Conservation (phyloP, 257 asterid species). For the Nicotiana sylvestris region DNA sequence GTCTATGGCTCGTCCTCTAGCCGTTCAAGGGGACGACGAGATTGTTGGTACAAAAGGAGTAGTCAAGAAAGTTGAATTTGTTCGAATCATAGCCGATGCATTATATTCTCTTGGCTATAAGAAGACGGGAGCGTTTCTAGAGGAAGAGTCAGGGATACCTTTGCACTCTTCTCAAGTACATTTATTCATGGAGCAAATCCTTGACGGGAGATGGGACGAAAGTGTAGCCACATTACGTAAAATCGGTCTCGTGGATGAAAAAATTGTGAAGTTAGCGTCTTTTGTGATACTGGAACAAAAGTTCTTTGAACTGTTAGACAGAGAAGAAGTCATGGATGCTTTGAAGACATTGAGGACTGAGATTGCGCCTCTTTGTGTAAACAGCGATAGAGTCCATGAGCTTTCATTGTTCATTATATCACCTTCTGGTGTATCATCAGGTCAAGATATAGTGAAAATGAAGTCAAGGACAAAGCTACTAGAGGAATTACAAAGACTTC, state of each 20-base stretch:
- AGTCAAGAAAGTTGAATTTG: slow-evolving; percentile 64
- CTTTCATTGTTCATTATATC: slow-evolving; percentile 56
- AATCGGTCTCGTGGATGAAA: slow-evolving; percentile 54
- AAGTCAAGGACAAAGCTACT: slow-evolving; percentile 52
- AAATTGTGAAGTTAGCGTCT: slow-evolving; percentile 50
- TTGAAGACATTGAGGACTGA: slow-evolving; percentile 69
- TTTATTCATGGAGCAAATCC: slow-evolving; percentile 62
- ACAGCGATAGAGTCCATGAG: slow-evolving; percentile 51
- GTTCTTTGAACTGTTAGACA: slow-evolving; percentile 58
- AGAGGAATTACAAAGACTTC: slow-evolving; percentile 61
- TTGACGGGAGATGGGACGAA: slow-evolving; percentile 78
- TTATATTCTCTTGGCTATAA: slow-evolving; percentile 77
- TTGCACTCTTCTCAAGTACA: slow-evolving; percentile 55
- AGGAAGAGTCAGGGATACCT: slow-evolving; percentile 73
- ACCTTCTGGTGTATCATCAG: slow-evolving; percentile 38
- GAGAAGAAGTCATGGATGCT: slow-evolving; percentile 62
- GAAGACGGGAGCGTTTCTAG: slow-evolving; percentile 53
- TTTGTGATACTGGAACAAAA: slow-evolving; percentile 76
- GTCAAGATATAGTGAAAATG: slow-evolving; percentile 26
- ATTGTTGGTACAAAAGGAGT: slow-evolving; percentile 68
- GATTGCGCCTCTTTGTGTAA: slow-evolving; percentile 54
- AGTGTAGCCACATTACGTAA: slow-evolving; percentile 50
- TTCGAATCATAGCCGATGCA: slow-evolving; percentile 72
- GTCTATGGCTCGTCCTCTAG: slow-evolving; percentile 65
- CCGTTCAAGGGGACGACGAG: slow-evolving; percentile 57